Conservation (phyloP, 305 asterid species). For the Plantago rigida region DNA sequence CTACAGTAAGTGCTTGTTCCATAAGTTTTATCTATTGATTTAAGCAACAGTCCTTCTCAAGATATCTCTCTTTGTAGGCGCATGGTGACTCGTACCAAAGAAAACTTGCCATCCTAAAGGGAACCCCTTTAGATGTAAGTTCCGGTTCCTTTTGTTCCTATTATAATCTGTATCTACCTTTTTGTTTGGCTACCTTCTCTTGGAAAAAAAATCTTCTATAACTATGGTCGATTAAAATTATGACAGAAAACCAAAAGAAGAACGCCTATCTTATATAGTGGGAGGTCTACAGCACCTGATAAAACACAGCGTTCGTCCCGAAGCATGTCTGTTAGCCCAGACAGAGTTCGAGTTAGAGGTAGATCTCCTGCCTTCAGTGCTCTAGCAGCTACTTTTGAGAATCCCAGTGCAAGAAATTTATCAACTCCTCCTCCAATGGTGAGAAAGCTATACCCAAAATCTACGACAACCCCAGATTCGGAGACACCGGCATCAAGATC, state of each 20-base stretch:
- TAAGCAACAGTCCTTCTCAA: constrained; percentile 21
- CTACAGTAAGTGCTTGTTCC: constrained; percentile 46
- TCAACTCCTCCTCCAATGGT: constrained; percentile 97
- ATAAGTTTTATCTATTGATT: neutral
- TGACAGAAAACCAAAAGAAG: constrained; percentile 80
- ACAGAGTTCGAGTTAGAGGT: constrained; percentile 94
- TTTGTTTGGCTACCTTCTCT: neutral
- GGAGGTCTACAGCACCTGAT: constrained; percentile 68
- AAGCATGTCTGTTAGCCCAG: constrained; percentile 97
- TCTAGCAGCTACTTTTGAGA: constrained; percentile 82
- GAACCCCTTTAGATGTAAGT: constrained; percentile 65
- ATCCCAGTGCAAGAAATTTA: constrained; percentile 60
- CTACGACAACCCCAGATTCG: constrained; percentile 67
- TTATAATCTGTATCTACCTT: neutral
- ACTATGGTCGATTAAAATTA: neutral
- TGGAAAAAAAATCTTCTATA: neutral
- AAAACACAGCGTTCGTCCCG: constrained; percentile 87
- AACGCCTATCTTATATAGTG: constrained; percentile 42
- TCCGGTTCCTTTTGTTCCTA: constrained; percentile 15
- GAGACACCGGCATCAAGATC: constrained; percentile 43
- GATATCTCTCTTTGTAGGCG: constrained; percentile 46
- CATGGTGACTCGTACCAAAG: constrained; percentile 95
- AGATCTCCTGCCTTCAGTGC: constrained; percentile 97
- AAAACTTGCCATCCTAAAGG: constrained; percentile 62
- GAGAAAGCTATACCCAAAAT: constrained; percentile 76